Conservation (phyloP, 495 filamentous ascomycete species). For the Acidiella bohemica region DNA sequence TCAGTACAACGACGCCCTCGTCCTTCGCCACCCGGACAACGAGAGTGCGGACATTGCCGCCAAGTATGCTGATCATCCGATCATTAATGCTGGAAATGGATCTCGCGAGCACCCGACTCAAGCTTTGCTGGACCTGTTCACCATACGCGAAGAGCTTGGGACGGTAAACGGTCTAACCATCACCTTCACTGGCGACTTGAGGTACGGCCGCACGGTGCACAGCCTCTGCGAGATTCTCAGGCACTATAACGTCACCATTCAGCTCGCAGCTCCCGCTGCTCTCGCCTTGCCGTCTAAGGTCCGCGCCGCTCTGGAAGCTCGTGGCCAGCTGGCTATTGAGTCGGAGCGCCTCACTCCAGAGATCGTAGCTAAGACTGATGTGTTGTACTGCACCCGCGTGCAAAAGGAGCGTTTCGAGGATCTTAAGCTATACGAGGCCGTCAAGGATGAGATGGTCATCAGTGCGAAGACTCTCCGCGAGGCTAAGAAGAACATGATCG, state of each 20-base stretch:
- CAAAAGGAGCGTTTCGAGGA: slow-evolving; percentile 89
- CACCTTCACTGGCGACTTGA: slow-evolving; percentile 86
- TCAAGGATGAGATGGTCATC: slow-evolving; percentile 77
- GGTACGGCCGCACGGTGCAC: slow-evolving; percentile 88
- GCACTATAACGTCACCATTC: slow-evolving; percentile 86
- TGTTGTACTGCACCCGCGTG: slow-evolving; percentile 90
- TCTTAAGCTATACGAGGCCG: slow-evolving; percentile 61
- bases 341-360: slow-evolving; percentile 68
- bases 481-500: slow-evolving; percentile 79
- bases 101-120: slow-evolving; percentile 92
- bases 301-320: slow-evolving; percentile 50
- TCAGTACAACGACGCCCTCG: slow-evolving; percentile 86
- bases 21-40: slow-evolving; percentile 81
- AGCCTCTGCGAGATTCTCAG: slow-evolving; percentile 82
- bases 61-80: slow-evolving; percentile 73
- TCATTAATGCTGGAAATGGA: slow-evolving; percentile 96
- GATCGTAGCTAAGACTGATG: slow-evolving; percentile 69
- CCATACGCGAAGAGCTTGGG: slow-evolving; percentile 91
- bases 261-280: slow-evolving; percentile 71
- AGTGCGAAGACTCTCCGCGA: slow-evolving; percentile 82
- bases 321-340: slow-evolving; percentile 62
- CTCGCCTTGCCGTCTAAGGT: slow-evolving; percentile 67
- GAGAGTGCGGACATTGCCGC: slow-evolving; percentile 63
- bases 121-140: slow-evolving; percentile 97
- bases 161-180: slow-evolving; percentile 88